Base-by-base conservation (phyloP, 108 stramenopile species). In the Aureococcus anophagefferens region DNA sequence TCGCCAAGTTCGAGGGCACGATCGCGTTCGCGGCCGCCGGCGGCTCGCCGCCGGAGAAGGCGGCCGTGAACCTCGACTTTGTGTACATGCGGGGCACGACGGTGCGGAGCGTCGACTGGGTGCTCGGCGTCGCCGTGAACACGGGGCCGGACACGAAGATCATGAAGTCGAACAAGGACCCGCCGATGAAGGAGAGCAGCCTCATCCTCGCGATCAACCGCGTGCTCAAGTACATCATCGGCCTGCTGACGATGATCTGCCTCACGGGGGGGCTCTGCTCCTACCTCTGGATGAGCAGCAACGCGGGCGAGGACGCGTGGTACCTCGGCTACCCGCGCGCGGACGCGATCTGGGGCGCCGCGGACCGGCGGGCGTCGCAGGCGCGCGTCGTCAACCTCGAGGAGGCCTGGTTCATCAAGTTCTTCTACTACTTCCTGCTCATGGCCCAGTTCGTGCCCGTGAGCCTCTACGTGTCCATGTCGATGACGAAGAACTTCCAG, bases 71-170 rank as follows among this genome's bases (percentile, higher is more conserved):
- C n/a, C n/a, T n/a, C n/a, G n/a, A n/a, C n/a, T n/a, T n/a, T n/a
- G n/a, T n/a, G n/a, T n/a, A n/a, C 35, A 81, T 98, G 4, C 87
- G 97, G 33, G 97, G 98, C 33, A 93, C 93, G 37, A 82, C 90
- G 21, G 80, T 98, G 51, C 85, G 95, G 44, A 98, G 97, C 82
- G 96, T 95, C 13, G 88, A 93, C 72, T 97, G 95, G 96, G 94
- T 86, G 28, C 84, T 96, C 70, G 95, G 95, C 29, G 64, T 96
- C 5, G 93, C 92, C 40, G 93, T 89, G 65, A 95, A 94, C 77
- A 96, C 98, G 28, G 98, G 98, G 33, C 79, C 78, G 17, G 95
- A 98, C 72, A 96, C 95, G 13, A 96, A 96, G 75, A 71, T 98
- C 30, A 87, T 91, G 25, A 86, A 84, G 80, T 96, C 96, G 74